A percentile compares a stretch with the other conserved stretches of the same genome.
Evolutionary conservation across 345 rosid species (phyloP).

Genomic region (Gynandropsis gynandra): DNA sequence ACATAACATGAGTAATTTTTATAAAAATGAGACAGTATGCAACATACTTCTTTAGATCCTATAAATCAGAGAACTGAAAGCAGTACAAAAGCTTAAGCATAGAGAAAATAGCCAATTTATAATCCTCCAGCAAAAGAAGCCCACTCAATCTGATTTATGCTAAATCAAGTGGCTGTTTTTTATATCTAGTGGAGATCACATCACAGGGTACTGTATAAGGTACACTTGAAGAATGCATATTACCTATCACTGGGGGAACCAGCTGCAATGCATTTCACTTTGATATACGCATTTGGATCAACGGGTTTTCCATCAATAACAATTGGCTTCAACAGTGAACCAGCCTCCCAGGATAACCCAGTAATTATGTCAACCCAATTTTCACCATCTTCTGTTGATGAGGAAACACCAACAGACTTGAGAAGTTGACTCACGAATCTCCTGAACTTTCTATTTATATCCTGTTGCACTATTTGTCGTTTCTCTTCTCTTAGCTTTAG

Average conservation of each 20-base stretch:
- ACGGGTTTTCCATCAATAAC: slow-evolving; percentile 48
- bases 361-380: slow-evolving; percentile 70
- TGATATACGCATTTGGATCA: slow-evolving; percentile 55
- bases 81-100: neutral
- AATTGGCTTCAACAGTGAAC: slow-evolving; percentile 61
- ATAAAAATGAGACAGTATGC: neutral
- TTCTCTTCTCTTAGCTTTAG: slow-evolving; percentile 49
- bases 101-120: no score
- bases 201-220: no score
- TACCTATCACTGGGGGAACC: slow-evolving; percentile 74
- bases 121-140: no score
- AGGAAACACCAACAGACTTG: slow-evolving; percentile 41
- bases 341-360: slow-evolving; percentile 86
- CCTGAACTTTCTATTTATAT: slow-evolving; percentile 65
- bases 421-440: slow-evolving; percentile 52
- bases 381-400: slow-evolving; percentile 33
- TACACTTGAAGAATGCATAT: neutral
- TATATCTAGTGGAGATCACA: no score
- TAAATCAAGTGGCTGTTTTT: neutral
- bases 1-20: neutral
- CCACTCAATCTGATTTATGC: no score
- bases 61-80: slow-evolving; percentile 1
- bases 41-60: neutral
- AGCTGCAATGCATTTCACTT: slow-evolving; percentile 91
- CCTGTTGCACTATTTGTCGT: slow-evolving; percentile 48